phyloP scores from a whole-genome alignment of 768 basidiomycete species.

The Sarcomyxa edulis region DNA sequence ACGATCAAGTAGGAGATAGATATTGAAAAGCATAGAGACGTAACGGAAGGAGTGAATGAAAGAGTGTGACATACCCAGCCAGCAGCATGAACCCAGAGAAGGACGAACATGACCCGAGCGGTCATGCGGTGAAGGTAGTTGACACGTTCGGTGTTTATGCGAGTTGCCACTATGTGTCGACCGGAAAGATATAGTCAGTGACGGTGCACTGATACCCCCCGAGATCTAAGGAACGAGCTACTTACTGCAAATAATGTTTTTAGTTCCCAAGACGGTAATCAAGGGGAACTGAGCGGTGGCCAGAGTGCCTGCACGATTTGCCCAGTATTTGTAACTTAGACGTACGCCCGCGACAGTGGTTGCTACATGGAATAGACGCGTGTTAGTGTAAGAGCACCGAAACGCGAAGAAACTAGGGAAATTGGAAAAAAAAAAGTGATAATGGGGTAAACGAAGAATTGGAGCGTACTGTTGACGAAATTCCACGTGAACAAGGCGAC shows the following conservation, averaged over 20 bases:
- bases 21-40: neutral
- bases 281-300: constrained; percentile 32
- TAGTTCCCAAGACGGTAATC: constrained; percentile 38
- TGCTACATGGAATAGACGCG: neutral
- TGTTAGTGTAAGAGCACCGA: no score
- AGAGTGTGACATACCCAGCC: constrained; percentile 2
- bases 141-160: no score
- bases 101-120: no score
- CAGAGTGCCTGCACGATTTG: constrained; percentile 22
- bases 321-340: constrained; percentile 5
- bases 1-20: neutral
- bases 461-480: constrained; percentile 1
- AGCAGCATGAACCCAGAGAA: constrained; percentile 3
- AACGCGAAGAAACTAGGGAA: no score
- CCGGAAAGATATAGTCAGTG: no score
- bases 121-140: constrained; percentile 7
- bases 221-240: no score
- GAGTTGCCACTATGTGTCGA: no score
- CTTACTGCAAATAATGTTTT: constrained; percentile 37
- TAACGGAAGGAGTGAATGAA: no score
- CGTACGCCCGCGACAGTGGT: constrained; percentile 4
- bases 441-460: no score
- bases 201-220: no score
- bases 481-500: constrained; percentile 5
- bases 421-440: no score